A percentile compares a stretch with the other conserved stretches of the same genome.
Conservation (phyloP, 2,329 filamentous ascomycete genomes). For the Ophiostoma pallidulum region DNA sequence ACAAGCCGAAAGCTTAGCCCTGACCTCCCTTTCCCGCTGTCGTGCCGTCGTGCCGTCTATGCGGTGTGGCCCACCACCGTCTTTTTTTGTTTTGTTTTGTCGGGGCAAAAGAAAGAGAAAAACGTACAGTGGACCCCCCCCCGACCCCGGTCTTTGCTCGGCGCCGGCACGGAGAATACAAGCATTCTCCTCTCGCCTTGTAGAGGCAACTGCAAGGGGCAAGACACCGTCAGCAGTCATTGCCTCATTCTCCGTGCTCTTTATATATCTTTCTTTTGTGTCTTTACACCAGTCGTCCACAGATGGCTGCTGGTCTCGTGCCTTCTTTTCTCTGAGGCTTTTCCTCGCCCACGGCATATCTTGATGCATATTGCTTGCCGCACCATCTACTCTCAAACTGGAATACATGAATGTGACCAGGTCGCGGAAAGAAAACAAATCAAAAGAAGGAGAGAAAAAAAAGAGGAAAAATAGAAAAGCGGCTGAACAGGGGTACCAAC, state of each 20-base stretch:
- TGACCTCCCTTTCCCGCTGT: not conserved
- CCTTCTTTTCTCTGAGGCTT: too few species aligned
- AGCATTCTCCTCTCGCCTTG: not conserved
- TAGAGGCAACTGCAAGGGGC: not conserved
- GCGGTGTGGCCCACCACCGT: too few species aligned
- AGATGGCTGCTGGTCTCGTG: too few species aligned
- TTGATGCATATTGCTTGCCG: not conserved
- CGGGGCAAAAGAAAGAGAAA: too few species aligned
- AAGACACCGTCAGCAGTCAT: too few species aligned
- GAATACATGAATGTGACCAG: too few species aligned
- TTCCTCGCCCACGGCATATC: not conserved
- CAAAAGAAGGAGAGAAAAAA: not conserved
- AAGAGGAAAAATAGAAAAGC: not conserved
- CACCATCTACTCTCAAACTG: not conserved
- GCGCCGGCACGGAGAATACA: slow-evolving; percentile 8
- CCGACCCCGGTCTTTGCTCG: too few species aligned
- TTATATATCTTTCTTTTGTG: too few species aligned
- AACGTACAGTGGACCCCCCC: not conserved
- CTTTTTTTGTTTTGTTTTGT: too few species aligned
- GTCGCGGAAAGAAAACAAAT: not conserved
- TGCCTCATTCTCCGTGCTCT: too few species aligned
- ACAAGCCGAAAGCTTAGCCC: slow-evolving; percentile 6
- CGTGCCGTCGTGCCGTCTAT: slow-evolving; percentile 4
- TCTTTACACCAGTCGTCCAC: too few species aligned
- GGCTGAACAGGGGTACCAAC: too few species aligned